Base-by-base conservation (phyloP, 1,139 yeast species). In the Hemisphaericaspora lyxosophila region DNA sequence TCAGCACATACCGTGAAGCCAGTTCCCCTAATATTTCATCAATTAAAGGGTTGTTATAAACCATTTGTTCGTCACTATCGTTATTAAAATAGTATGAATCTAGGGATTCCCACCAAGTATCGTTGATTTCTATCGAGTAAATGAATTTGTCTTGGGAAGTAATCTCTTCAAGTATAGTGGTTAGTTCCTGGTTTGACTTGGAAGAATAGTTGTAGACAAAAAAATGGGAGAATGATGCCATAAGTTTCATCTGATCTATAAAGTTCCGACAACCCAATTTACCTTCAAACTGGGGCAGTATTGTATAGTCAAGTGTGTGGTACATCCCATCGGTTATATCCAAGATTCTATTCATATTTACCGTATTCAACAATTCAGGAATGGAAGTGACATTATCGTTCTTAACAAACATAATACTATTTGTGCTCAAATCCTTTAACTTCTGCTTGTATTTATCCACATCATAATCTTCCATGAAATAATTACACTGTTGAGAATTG, bases 141-240 rank as follows among this genome's bases (percentile, higher is more conserved):
- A 57, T 47, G 26, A 27, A 35, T 20, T 41, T 34, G 13, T 42
- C 43, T 8, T 32, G 29, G 5, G 38, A 6, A 7, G 33, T 39
- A n/a, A 39, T 24, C 19, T 29, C 18, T 16, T 18, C 26, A 11
- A 44, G 29, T 23, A 35, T 24, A 35, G 33, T 26, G 1, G 51
- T 41, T 20, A 41, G 13, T 43, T 52, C 41, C 23, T 48, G 45
- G 34, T 52, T 43, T 42, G 45, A 25, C 45, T 48, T 16, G 17
- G 23, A 7, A 16, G 50, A 46, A 46, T 57, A 58, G 40, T 62
- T 63, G 45, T 66, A 68, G 9, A 67, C 45, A 2, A 68, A 48
- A 40, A 67, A 65, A 39, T 65, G 57, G 13, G 67, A 60, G 13
- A 66, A 46, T 7, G 63, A 56, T 1, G 69, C 64, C 57, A 60